Evolutionary conservation across 441 rosid genomes (phyloP).

Genomic region (Pelargonium cotyledonis): DNA sequence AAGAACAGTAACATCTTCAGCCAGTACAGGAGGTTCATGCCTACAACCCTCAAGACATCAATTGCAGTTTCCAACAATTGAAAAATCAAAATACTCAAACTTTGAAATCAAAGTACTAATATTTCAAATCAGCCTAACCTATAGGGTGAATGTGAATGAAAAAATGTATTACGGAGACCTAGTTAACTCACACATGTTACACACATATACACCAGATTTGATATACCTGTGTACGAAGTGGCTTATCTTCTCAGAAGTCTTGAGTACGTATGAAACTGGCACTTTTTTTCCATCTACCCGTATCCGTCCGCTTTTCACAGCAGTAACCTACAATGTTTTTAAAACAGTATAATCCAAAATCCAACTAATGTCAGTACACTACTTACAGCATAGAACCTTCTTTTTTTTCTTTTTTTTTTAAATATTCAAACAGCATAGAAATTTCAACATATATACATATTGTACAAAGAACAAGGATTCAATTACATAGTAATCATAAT

Average conservation of each 20-base stretch:
- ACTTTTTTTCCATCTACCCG: constrained; percentile 73
- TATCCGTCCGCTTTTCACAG: constrained; percentile 76
- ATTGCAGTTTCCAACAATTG: constrained; percentile 21
- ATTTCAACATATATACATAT: constrained; percentile 5
- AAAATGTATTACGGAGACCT: neutral
- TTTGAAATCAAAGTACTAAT: neutral
- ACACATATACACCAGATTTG: neutral
- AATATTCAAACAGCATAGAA: neutral
- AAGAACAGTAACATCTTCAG: constrained; percentile 52
- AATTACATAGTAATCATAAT: constrained; percentile 72
- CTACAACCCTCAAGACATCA: constrained; percentile 45
- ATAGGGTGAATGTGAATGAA: neutral
- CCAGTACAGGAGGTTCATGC: constrained; percentile 92
- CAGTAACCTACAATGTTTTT: constrained; percentile 47
- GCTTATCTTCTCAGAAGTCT: constrained; percentile 72
- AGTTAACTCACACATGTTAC: neutral
- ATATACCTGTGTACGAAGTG: constrained; percentile 79
- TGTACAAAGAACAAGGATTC: neutral
- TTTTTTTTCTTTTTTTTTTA: no score
- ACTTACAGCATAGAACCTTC: neutral
- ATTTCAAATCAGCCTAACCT: neutral
- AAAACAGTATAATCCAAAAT: neutral
- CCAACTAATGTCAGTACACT: neutral
- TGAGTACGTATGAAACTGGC: constrained; percentile 68
- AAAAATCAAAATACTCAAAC: constrained; percentile 14